A percentile compares a stretch with the other conserved stretches of the same genome.
Conservation (phyloP, 768 basidiomycete species). For the Xerocomellus intermedius region DNA sequence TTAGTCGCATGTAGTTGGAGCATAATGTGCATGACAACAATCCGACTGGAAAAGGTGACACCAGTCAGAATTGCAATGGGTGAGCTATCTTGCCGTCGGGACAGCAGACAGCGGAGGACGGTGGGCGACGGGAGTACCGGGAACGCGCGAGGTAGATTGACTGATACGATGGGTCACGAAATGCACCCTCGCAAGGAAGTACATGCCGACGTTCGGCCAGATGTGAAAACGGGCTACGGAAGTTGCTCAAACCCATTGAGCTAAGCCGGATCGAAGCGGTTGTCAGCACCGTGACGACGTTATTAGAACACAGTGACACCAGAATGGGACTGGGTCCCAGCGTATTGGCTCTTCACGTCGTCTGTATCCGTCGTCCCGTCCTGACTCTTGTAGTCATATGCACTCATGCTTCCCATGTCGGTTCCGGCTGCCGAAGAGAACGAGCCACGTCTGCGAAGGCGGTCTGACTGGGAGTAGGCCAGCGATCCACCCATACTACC, state of each 20-base stretch:
- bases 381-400: constrained; percentile 85
- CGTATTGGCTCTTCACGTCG: constrained; percentile 87
- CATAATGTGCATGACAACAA: constrained; percentile 25
- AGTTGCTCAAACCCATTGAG: constrained; percentile 18
- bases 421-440: constrained; percentile 74
- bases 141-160: constrained; percentile 16
- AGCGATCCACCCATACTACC: constrained; percentile 50
- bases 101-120: not conserved
- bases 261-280: constrained; percentile 2
- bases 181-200: constrained; percentile 7
- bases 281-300: constrained; percentile 12
- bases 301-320: constrained; percentile 87
- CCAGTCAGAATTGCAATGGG: constrained; percentile 1
- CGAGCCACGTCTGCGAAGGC: constrained; percentile 73
- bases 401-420: constrained; percentile 76
- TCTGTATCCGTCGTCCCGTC: constrained; percentile 78
- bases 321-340: constrained; percentile 80
- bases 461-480: constrained; percentile 89
- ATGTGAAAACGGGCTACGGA: not conserved
- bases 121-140: not conserved
- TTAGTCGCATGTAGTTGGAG: constrained; percentile 15
- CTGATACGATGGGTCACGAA: constrained; percentile 4
- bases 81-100: constrained; percentile 2
- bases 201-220: constrained; percentile 11
- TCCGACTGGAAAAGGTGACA: not conserved